phyloP scores from a whole-genome alignment of 2,329 filamentous ascomycete species.

The Ceratocystis lukuohia region DNA sequence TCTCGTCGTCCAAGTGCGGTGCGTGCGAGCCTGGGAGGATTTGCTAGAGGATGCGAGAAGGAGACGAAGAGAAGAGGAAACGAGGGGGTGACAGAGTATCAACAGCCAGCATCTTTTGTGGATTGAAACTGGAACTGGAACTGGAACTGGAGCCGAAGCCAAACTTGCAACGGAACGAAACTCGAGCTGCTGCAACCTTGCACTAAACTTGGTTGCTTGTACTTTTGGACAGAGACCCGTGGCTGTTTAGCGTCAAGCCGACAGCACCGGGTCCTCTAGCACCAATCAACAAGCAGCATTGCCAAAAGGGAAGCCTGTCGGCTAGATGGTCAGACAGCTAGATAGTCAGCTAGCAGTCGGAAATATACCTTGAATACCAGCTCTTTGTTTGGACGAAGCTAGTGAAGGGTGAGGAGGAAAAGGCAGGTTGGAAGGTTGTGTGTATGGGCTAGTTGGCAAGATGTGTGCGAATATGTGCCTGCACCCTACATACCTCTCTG shows the following conservation, averaged over 20 bases:
- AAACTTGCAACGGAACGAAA: constrained; percentile 1
- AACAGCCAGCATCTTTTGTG: neutral
- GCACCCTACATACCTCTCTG: no score
- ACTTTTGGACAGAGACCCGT: neutral
- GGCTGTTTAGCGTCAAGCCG: neutral
- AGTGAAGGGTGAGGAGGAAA: neutral
- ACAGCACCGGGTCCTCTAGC: neutral
- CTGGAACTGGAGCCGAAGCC: neutral
- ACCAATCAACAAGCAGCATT: neutral
- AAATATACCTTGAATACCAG: no score
- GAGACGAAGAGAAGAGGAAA: neutral
- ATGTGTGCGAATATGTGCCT: neutral
- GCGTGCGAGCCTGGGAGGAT: neutral
- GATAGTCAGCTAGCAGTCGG: no score
- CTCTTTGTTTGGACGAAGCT: neutral
- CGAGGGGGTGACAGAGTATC: neutral
- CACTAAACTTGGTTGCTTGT: neutral
- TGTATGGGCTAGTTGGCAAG: neutral
- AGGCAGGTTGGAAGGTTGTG: neutral
- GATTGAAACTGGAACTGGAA: neutral
- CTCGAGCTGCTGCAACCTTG: neutral
- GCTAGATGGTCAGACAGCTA: no score
- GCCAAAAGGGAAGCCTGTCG: no score
- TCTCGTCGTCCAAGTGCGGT: neutral
- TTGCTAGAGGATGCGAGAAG: neutral